Evolutionary conservation across 306 rosid genomes (phyloP).

Genomic region (Leucaena leucocephala): DNA sequence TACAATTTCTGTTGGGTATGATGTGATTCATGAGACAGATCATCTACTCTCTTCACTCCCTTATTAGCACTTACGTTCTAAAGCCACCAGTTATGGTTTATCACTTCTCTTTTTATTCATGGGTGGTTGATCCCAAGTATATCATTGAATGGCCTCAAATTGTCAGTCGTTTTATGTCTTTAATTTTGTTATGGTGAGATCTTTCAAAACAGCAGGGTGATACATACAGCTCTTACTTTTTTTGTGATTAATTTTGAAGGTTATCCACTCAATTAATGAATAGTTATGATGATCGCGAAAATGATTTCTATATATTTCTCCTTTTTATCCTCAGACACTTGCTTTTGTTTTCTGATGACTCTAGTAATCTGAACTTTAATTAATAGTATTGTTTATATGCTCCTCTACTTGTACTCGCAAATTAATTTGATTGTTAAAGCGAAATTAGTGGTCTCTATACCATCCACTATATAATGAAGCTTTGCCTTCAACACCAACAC

Average conservation of each 20-base stretch:
- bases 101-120: not conserved
- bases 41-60: slow-evolving; percentile 30
- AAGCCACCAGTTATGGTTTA: not conserved
- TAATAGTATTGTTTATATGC: not conserved
- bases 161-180: not conserved
- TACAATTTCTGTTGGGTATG: slow-evolving; percentile 19
- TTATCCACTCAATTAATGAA: not conserved
- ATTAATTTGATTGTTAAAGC: slow-evolving; percentile 31
- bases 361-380: too few species aligned
- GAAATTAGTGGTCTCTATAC: slow-evolving; percentile 15
- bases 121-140: slow-evolving; percentile 11
- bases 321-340: not conserved
- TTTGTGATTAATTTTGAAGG: not conserved
- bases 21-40: not conserved
- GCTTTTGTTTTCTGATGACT: not conserved
- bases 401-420: slow-evolving; percentile 37
- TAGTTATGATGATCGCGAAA: not conserved
- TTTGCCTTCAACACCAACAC: not conserved
- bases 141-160: slow-evolving; percentile 16
- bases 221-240: not conserved
- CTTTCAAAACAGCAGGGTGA: not conserved
- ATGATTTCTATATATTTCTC: not conserved
- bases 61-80: not conserved
- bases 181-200: not conserved
- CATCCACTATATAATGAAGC: slow-evolving; percentile 20